These are phyloP conservation scores for Boletus eberwhitei DNA, from an alignment of 768 basidiomycete species.

Conservation along the genomic window DNA sequence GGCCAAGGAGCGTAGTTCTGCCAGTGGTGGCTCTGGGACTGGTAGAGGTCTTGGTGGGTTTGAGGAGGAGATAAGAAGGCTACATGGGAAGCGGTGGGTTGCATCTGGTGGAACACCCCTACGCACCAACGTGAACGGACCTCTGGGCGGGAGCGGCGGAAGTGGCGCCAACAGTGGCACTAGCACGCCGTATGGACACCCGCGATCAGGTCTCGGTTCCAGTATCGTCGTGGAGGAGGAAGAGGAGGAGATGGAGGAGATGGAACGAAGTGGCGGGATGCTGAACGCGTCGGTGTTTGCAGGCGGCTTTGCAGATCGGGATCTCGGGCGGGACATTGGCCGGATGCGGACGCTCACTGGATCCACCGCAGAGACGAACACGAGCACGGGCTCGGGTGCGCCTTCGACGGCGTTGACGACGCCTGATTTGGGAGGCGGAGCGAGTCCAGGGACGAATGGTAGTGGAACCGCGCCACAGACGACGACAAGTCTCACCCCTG, in stretches of 20 bases:
- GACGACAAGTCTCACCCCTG: conserved; percentile 62
- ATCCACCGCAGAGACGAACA: conserved; percentile 36
- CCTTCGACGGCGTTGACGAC: conserved; percentile 58
- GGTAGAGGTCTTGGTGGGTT: conserved; percentile 52
- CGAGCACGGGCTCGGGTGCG: conserved; percentile 34
- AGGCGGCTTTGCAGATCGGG: conserved; percentile 40
- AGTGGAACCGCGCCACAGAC: conserved; percentile 38
- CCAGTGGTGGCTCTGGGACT: conserved; percentile 29
- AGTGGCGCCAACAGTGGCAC: conserved; percentile 62
- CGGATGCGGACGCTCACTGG: conserved; percentile 57
- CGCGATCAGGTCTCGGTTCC: conserved; percentile 50
- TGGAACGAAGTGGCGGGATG: conserved; percentile 39
- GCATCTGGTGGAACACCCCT: conserved; percentile 55
- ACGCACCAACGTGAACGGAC: conserved; percentile 57
- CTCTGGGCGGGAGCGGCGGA: conserved; percentile 31
- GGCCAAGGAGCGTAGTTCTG: conserved; percentile 55
- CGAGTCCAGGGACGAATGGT: conserved; percentile 34
- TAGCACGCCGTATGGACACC: conserved; percentile 62
- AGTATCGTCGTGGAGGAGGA: conserved; percentile 67
- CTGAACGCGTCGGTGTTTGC: conserved; percentile 31
- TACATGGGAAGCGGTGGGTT: conserved; percentile 74
- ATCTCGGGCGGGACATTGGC: conserved; percentile 35
- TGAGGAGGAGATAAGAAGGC: conserved; percentile 74
- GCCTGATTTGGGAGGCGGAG: conserved; percentile 47
- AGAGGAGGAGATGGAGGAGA: conserved; percentile 67